Evolutionary conservation across 1,284 basidiomycete genomes (phyloP).

Genomic region (Porodaedalea pini): DNA sequence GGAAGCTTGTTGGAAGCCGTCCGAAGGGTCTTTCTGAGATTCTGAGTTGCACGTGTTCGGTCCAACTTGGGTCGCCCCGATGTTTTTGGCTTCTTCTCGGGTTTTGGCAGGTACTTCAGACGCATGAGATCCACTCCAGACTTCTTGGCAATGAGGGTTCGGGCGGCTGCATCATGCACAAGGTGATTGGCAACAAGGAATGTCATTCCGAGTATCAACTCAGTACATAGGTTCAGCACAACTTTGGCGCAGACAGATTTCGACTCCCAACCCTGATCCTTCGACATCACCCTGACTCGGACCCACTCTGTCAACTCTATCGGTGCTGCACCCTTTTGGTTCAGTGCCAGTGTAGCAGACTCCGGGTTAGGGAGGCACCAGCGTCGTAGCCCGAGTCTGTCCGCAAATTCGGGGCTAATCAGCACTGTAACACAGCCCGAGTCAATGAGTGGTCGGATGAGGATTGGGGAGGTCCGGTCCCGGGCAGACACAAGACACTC

Average conservation of each 20-base stretch:
- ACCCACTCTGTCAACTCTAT: no score
- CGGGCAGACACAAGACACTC: no score
- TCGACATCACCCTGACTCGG: neutral
- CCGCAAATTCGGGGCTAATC: slow-evolving; percentile 12
- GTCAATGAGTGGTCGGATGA: slow-evolving; percentile 22
- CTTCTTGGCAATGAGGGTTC: no score
- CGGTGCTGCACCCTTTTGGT: no score
- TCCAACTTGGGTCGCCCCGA: neutral
- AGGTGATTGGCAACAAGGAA: no score
- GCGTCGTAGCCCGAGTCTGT: neutral
- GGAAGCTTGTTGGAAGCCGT: no score
- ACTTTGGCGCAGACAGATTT: neutral
- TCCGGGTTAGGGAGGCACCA: no score
- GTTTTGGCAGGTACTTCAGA: neutral
- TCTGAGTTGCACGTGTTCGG: neutral
- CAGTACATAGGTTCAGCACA: neutral
- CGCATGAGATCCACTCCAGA: slow-evolving; percentile 5
- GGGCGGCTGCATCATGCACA: no score
- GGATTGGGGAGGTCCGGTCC: neutral
- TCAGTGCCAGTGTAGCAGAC: no score
- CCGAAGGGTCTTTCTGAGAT: neutral
- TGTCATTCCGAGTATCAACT: slow-evolving; percentile 3
- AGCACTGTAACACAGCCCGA: slow-evolving; percentile 20
- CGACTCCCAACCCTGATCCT: neutral
- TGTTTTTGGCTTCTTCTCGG: neutral